Conservation (phyloP, 148 eudicot species). For the Agrostemma githago region DNA sequence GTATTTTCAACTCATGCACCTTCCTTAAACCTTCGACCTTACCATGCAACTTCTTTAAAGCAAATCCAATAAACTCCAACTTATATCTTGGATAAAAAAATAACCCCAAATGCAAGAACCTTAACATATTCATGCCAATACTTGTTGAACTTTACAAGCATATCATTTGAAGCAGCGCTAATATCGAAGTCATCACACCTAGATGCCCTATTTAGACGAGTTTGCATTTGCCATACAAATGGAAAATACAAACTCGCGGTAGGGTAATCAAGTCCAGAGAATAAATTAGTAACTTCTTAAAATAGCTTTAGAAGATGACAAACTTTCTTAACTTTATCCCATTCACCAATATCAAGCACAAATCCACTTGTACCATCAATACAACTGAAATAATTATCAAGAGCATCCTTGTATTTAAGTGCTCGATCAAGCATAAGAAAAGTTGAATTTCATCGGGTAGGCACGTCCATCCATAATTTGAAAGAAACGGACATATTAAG, state of each 20-base stretch:
- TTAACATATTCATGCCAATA: conserved; percentile 12
- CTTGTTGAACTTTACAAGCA: conserved; percentile 13
- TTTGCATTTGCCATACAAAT: conserved; percentile 13
- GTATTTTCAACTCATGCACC: background rate
- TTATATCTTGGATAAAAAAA: conserved; percentile 15
- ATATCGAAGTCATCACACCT: background rate
- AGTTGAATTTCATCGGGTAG: background rate
- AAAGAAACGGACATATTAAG: background rate
- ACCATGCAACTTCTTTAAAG: conserved; percentile 13
- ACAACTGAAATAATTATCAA: too few relatives aligned
- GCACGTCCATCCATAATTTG: conserved; percentile 18
- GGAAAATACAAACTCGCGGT: conserved; percentile 11
- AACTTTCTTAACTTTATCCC: background rate
- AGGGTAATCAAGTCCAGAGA: background rate
- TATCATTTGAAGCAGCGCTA: background rate
- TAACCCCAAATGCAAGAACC: conserved; percentile 14
- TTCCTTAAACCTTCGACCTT: background rate
- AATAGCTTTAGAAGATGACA: background rate
- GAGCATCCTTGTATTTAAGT: background rate
- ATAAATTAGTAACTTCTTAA: conserved; percentile 3
- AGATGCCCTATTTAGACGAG: background rate
- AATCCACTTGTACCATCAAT: too few relatives aligned
- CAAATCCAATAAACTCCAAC: conserved; percentile 5
- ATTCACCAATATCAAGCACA: background rate
- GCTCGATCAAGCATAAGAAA: background rate